Percentiles rank a stretch among this genome's conserved stretches.
Evolutionary conservation across 805 yeast species (phyloP).

Genomic region (Monosporozyma servazzii): DNA sequence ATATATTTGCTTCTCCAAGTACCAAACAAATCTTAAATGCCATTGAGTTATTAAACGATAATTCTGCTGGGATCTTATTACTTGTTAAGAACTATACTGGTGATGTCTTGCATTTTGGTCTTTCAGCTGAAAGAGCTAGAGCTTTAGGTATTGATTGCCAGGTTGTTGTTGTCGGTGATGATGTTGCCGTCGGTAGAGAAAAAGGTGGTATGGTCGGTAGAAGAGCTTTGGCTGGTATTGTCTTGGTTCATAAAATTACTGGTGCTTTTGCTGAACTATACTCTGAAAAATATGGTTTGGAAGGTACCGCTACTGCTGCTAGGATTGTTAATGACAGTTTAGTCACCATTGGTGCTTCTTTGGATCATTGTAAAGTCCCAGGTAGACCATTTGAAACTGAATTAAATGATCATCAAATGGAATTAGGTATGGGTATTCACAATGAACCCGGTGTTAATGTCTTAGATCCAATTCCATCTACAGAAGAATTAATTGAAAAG

Average conservation of each 20-base stretch:
- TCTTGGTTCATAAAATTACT: constrained; percentile 72
- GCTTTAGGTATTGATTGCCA: constrained; percentile 66
- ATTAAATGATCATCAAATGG: constrained; percentile 58
- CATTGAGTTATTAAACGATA: constrained; percentile 32
- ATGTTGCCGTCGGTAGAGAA: constrained; percentile 85
- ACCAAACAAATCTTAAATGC: constrained; percentile 78
- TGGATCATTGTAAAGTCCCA: constrained; percentile 86
- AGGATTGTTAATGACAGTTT: constrained; percentile 49
- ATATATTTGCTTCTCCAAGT: constrained; percentile 91
- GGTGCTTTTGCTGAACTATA: constrained; percentile 58
- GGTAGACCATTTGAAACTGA: constrained; percentile 54
- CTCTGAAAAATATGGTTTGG: constrained; percentile 37
- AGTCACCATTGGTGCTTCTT: constrained; percentile 82
- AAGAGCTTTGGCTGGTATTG: constrained; percentile 90
- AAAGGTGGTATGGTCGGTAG: constrained; percentile 90
- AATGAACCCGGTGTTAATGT: constrained; percentile 79
- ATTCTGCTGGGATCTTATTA: constrained; percentile 51
- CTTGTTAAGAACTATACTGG: constrained; percentile 92
- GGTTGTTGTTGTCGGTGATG: constrained; percentile 76
- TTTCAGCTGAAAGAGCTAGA: constrained; percentile 82
- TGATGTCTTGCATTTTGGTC: constrained; percentile 84
- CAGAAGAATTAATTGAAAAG: constrained; percentile 47
- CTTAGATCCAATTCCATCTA: constrained; percentile 51
- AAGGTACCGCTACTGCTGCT: constrained; percentile 51
- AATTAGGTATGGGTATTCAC: constrained; percentile 92